Evolutionary conservation across 1,284 basidiomycete genomes (phyloP).

Genomic region (Cystobasidium sp.): DNA sequence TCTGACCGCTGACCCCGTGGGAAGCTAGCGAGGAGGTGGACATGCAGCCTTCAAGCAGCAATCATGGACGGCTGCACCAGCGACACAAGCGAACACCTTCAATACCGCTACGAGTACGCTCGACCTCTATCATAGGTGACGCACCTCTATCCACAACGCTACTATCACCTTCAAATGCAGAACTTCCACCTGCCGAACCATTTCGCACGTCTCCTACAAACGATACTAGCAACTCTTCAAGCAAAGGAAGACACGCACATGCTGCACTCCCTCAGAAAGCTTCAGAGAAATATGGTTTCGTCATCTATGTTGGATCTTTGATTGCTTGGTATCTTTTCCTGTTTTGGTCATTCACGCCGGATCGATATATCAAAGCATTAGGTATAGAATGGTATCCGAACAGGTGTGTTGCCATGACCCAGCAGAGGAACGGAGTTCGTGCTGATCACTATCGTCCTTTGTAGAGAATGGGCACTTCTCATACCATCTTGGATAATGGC

Average conservation of each 20-base stretch:
- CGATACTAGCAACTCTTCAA: not conserved
- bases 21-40: not conserved
- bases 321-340: constrained; percentile 48
- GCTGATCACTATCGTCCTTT: too few species aligned
- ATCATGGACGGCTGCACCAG: constrained; percentile 1
- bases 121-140: not conserved
- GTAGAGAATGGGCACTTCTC: constrained; percentile 53
- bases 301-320: constrained; percentile 50
- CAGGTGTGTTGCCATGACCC: constrained; percentile 32
- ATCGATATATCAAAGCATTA: constrained; percentile 40
- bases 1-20: too few species aligned
- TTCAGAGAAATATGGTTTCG: constrained; percentile 48
- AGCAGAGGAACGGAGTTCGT: not conserved
- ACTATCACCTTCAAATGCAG: constrained; percentile 34
- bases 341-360: constrained; percentile 49
- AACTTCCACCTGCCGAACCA: constrained; percentile 19
- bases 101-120: constrained; percentile 21
- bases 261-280: constrained; percentile 25
- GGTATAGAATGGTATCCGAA: constrained; percentile 52
- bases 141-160: not conserved
- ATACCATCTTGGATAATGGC: constrained; percentile 52
- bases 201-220: not conserved
- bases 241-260: not conserved
- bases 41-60: not conserved
- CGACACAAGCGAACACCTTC: constrained; percentile 18